These are phyloP conservation scores for Naegleria gruberi DNA, from an alignment of 208 protist genomes.

Conservation along the genomic window DNA sequence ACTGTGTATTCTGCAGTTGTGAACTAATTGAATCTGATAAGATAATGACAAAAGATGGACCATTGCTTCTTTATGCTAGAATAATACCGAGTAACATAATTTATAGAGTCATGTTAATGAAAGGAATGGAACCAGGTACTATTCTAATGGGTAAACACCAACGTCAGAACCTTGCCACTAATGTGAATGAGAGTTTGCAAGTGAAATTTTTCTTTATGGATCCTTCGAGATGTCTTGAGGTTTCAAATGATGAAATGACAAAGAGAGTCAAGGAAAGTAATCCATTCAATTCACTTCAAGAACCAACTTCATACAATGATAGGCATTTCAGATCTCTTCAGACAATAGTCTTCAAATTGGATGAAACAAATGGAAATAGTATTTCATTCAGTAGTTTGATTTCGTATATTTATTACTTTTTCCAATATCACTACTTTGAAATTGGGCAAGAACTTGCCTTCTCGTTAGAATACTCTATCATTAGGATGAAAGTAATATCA, in stretches of 20 bases:
- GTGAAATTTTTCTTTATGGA: neutral
- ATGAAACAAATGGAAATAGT: neutral
- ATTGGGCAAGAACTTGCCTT: neutral
- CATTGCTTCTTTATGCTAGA: neutral
- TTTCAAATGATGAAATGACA: neutral
- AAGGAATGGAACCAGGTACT: neutral
- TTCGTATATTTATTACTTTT: neutral
- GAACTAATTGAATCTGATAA: neutral
- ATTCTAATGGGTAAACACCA: neutral
- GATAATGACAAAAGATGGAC: neutral
- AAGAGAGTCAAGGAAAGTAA: neutral
- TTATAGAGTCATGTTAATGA: neutral
- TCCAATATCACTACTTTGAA: neutral
- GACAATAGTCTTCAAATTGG: neutral
- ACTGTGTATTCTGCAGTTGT: neutral
- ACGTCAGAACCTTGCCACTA: neutral
- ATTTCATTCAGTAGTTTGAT: neutral
- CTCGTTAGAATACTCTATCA: neutral
- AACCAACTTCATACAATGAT: neutral
- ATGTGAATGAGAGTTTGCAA: neutral
- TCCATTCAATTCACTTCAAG: neutral
- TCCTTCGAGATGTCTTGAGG: neutral
- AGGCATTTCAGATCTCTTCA: neutral
- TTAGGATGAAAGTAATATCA: neutral
- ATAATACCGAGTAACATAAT: neutral